Base-by-base conservation (phyloP, 345 rosid genomes). In the Cardiospermum halicacabum region DNA sequence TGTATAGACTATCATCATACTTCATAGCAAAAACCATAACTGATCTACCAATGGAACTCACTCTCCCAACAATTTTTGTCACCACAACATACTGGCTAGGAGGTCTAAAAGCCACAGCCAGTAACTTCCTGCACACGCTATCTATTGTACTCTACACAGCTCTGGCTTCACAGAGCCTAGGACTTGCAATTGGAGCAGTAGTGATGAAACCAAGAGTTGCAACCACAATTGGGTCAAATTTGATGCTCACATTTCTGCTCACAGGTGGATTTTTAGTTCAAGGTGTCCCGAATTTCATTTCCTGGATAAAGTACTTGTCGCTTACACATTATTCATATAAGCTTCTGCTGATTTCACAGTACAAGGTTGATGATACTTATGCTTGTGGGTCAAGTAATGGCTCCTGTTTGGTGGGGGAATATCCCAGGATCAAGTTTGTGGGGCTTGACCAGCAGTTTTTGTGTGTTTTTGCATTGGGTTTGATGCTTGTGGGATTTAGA, bases 1-100 rank as follows among this genome's bases (percentile, higher is more conserved):
- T 80, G 84, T 93, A 93, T 69, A 72, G 85, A 27, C 88, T 91
- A 22, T 91, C 97, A 0, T 79, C 98, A 16, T 90, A 88, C 70
- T 88, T 93, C 85, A 66, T 91, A 75, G 81, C 98, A 2, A 75
- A 84, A 28, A 66, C 71, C 2, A 63, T 71, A 0, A 74, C 84
- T 9, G 96, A 91, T 68, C 89, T 93, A 5, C 97, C 95, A 8
- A 75, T 85, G 89, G 94, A 86, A 65, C 89, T 88, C 16, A 72
- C 79, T 34, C 84, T 86, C 39, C 97, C 98, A 1, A 68, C 79
- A 0, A n/a, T 53, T 30, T 93, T 84, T 26, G 65, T 86, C 40
- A 18, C 28, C 62, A 70, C 86, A 70, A 82, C 92, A 4, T 90
- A 90, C 64, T 79, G 80, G 86, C 88, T 88, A 92, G 85, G 84